phyloP scores from a whole-genome alignment of 106 monocot genomes.

The Allium fistulosum region DNA sequence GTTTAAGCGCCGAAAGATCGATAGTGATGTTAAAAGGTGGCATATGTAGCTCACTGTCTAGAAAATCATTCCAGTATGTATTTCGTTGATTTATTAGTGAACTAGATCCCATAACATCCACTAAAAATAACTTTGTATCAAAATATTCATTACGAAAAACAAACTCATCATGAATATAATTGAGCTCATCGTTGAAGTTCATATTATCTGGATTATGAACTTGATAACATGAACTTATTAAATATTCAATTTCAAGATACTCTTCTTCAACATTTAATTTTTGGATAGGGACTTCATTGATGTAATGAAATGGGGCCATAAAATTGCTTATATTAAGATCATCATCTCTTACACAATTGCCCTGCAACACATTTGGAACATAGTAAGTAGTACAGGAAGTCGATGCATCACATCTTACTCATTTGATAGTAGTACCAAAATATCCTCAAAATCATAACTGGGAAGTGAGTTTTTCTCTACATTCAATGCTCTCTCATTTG shows the following conservation, averaged over 20 bases:
- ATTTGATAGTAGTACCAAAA: slow-evolving; percentile 14
- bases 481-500: neutral
- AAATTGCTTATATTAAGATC: neutral
- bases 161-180: too few species aligned
- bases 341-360: slow-evolving; percentile 9
- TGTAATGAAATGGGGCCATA: neutral
- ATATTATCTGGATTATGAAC: slow-evolving; percentile 8
- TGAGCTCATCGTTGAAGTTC: too few species aligned
- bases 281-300: slow-evolving; percentile 7
- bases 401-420: too few species aligned
- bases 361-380: slow-evolving; percentile 33
- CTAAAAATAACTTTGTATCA: too few species aligned
- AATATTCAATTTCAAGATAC: slow-evolving; percentile 63
- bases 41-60: slow-evolving; percentile 15
- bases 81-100: slow-evolving; percentile 7
- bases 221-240: slow-evolving; percentile 20
- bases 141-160: too few species aligned
- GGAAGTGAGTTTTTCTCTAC: neutral
- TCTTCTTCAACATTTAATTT: slow-evolving; percentile 30
- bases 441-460: too few species aligned
- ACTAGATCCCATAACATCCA: slow-evolving; percentile 16
- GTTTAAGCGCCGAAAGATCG: slow-evolving; percentile 41
- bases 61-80: slow-evolving; percentile 12
- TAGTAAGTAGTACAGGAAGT: neutral
- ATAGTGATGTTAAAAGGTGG: slow-evolving; percentile 14